Percentiles rank a stretch among this genome's conserved stretches.
Conservation (phyloP, 2,329 filamentous ascomycete genomes). For the Neurospora crassa region DNA sequence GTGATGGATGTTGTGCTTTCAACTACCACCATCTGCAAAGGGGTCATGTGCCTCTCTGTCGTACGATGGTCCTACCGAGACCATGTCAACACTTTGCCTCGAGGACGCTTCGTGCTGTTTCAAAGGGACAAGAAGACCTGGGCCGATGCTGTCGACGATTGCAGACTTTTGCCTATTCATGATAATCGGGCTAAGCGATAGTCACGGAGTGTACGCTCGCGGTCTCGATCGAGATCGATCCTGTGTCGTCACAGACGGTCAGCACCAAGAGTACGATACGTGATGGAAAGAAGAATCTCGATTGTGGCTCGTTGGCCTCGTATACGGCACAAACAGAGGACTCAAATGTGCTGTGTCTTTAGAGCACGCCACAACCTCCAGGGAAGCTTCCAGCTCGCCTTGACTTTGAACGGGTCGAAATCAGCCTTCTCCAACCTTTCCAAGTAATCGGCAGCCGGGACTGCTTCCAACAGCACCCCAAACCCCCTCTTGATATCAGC, state of each 20-base stretch:
- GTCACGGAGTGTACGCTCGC: background rate
- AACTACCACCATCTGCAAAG: background rate
- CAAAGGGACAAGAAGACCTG: background rate
- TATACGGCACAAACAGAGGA: background rate
- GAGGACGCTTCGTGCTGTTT: background rate
- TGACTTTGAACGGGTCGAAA: slow-evolving; percentile 71
- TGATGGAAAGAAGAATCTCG: background rate
- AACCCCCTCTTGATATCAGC: slow-evolving; percentile 53
- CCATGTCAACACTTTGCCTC: background rate
- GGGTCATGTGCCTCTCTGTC: background rate
- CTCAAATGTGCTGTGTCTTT: slow-evolving; percentile 37
- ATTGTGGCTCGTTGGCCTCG: background rate
- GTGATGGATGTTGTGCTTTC: background rate
- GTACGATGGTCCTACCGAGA: background rate
- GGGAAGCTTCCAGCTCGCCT: slow-evolving; percentile 69
- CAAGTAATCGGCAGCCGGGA: slow-evolving; percentile 72
- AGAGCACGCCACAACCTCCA: slow-evolving; percentile 57
- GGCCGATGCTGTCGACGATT: background rate
- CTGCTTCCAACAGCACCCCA: slow-evolving; percentile 68
- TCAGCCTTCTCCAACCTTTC: slow-evolving; percentile 67
- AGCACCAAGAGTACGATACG: background rate
- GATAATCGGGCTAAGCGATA: background rate
- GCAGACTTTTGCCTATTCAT: background rate
- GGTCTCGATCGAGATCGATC: background rate
- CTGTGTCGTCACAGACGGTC: background rate